Percentiles rank a stretch among this genome's conserved stretches.
Conservation (phyloP, 805 yeast genomes). For the Wickerhamiella spandovensis region DNA sequence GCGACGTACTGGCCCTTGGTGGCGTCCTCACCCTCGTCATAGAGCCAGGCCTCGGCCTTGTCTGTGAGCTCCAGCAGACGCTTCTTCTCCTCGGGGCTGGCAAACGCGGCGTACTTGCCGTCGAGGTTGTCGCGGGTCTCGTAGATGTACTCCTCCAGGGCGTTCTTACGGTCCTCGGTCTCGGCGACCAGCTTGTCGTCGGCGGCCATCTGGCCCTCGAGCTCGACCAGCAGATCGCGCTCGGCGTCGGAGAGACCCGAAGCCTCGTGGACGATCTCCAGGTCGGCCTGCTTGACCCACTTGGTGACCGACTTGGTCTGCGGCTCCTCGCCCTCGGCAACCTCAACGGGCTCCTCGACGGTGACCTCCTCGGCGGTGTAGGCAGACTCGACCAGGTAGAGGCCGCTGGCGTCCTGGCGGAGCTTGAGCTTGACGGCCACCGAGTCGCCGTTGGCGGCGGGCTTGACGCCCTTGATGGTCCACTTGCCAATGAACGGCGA, state of each 20-base stretch:
- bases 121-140: conserved; percentile 94
- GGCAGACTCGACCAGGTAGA: conserved; percentile 86
- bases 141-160: conserved; percentile 96
- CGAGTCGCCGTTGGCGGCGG: conserved; percentile 44
- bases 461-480: conserved; percentile 73
- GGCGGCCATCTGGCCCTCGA: conserved; percentile 70
- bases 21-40: conserved; percentile 93
- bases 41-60: conserved; percentile 95
- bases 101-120: conserved; percentile 77
- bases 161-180: conserved; percentile 97
- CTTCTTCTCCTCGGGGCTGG: conserved; percentile 79
- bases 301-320: conserved; percentile 83
- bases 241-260: conserved; percentile 43
- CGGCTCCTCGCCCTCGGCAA: conserved; percentile 47
- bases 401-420: conserved; percentile 94
- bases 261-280: conserved; percentile 46
- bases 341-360: conserved; percentile 78
- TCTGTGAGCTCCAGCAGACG: conserved; percentile 58
- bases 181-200: conserved; percentile 95
- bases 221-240: conserved; percentile 57
- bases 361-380: conserved; percentile 85
- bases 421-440: conserved; percentile 85
- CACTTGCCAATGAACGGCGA: conserved; percentile 61
- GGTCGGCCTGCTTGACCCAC: conserved; percentile 79
- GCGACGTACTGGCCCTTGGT: conserved; percentile 95